Evolutionary conservation across 2,329 filamentous ascomycete species (phyloP), one percentile per base, ranked within the genome.

Genomic region (Beauveria rudraprayagi): DNA sequence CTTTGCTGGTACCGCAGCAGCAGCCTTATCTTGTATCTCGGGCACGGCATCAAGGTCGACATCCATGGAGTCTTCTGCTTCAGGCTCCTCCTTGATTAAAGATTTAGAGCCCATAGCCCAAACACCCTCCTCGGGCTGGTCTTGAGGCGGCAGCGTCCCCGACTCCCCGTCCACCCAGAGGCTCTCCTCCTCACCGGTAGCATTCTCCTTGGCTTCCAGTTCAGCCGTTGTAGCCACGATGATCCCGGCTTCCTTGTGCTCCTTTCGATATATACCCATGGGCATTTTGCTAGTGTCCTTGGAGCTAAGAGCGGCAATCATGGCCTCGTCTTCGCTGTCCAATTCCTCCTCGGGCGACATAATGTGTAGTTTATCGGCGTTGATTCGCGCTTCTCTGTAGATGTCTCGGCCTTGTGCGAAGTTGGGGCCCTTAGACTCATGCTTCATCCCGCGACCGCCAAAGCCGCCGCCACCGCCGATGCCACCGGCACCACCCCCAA

Each of bases 141-240:
- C 70, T 4, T 61, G 62, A 5, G 62, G 63, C 3, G 67, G 67
- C 53, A 64, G 70, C 56, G 65, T 63, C 53, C 65, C 70, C 54
- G 66, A 67, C 5, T 73, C 72, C 1, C 69, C 72, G 28, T 78
- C 74, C 8, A 80, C 73, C 68, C 76, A 81, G 6, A 81, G 73
- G 44, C 76, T 77, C 40, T 79, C 76, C 60, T 79, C 77, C 47
- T 77, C 75, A 48, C 73, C 76, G 0, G 74, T 67, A 1, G 72
- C 76, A 2, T 78, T 77, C 62, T 84, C 80, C 56, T 80, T 78
- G 0, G 80, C 81, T 64, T 83, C 80, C 14, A 84, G 74, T 65
- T 85, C 82, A 43, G 80, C 81, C n/a, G 80, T 79, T 0, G 81
- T 83, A 11, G 81, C 79, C 53, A 84, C 79, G 57, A 80, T 75